phyloP scores from a whole-genome alignment of 805 yeast species.

The Komagataella mondaviorum region DNA sequence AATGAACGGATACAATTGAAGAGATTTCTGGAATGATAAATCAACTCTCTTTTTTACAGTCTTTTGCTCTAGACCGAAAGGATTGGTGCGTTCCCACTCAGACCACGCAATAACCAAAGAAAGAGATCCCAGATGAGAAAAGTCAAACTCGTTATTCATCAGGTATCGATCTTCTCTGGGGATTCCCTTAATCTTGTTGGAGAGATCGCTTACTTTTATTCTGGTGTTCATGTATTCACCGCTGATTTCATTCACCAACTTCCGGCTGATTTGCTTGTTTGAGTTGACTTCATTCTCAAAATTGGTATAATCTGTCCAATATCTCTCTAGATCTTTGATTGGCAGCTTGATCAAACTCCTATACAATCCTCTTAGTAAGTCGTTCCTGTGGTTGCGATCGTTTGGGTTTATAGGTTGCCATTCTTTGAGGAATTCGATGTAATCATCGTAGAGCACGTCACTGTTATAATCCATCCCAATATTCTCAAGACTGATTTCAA shows the following conservation, averaged over 20 bases:
- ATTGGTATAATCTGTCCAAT: constrained; percentile 69
- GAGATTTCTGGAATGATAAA: constrained; percentile 62
- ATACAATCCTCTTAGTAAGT: constrained; percentile 60
- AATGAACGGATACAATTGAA: constrained; percentile 43
- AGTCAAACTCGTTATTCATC: not conserved
- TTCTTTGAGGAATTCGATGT: constrained; percentile 59
- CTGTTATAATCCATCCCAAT: constrained; percentile 72
- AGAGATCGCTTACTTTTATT: constrained; percentile 60
- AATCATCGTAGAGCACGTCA: constrained; percentile 69
- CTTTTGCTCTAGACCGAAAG: constrained; percentile 25
- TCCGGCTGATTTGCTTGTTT: constrained; percentile 43
- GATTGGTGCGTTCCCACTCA: not conserved
- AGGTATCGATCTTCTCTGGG: constrained; percentile 17
- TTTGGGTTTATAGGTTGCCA: constrained; percentile 73
- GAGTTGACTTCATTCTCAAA: constrained; percentile 75
- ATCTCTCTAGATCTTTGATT: constrained; percentile 52
- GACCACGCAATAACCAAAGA: not conserved
- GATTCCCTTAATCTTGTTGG: constrained; percentile 38
- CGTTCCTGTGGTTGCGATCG: constrained; percentile 77
- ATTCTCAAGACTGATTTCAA: constrained; percentile 63
- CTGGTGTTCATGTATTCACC: constrained; percentile 82
- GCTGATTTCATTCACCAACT: constrained; percentile 70
- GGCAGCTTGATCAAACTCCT: constrained; percentile 68
- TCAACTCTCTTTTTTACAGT: constrained; percentile 41
- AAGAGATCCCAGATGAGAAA: not conserved